Conservation (phyloP, 1,139 yeast species). For the Ogataea hybrid region DNA sequence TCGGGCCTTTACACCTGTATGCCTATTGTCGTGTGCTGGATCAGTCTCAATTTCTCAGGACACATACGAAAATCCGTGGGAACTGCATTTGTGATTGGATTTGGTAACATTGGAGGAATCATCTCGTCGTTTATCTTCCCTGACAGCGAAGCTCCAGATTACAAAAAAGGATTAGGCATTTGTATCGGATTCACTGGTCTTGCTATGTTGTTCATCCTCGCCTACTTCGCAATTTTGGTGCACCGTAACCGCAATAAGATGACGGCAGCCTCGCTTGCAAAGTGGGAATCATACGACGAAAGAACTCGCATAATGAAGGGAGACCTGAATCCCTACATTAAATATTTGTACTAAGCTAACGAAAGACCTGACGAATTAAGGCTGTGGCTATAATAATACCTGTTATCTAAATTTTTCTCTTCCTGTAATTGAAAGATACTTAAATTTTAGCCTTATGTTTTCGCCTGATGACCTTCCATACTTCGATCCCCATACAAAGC, state of each 20-base stretch:
- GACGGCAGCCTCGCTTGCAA: slow-evolving; percentile 35
- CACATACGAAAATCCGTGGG: slow-evolving; percentile 71
- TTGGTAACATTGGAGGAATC: slow-evolving; percentile 83
- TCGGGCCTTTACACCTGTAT: slow-evolving; percentile 67
- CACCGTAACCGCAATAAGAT: slow-evolving; percentile 45
- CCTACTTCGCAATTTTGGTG: slow-evolving; percentile 42
- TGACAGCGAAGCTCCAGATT: slow-evolving; percentile 55
- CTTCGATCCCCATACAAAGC: slow-evolving; percentile 39
- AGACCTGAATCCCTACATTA: slow-evolving; percentile 63
- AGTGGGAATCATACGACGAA: slow-evolving; percentile 46
- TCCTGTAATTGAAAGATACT: not conserved
- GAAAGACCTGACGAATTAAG: not conserved
- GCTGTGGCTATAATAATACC: not conserved
- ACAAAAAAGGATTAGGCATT: slow-evolving; percentile 52
- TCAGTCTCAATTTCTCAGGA: slow-evolving; percentile 64
- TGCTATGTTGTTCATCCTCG: slow-evolving; percentile 43
- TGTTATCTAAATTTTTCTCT: not conserved
- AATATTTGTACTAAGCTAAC: slow-evolving; percentile 26
- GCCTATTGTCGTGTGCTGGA: slow-evolving; percentile 78
- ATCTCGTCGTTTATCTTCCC: slow-evolving; percentile 65
- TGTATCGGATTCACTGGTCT: slow-evolving; percentile 53
- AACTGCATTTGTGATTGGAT: slow-evolving; percentile 75
- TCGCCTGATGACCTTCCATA: slow-evolving; percentile 35
- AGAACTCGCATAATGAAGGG: slow-evolving; percentile 54
- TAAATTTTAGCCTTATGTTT: slow-evolving; percentile 6